Evolutionary conservation across 352 stramenopile species (phyloP).

Genomic region (Phytophthora cryptogea): DNA sequence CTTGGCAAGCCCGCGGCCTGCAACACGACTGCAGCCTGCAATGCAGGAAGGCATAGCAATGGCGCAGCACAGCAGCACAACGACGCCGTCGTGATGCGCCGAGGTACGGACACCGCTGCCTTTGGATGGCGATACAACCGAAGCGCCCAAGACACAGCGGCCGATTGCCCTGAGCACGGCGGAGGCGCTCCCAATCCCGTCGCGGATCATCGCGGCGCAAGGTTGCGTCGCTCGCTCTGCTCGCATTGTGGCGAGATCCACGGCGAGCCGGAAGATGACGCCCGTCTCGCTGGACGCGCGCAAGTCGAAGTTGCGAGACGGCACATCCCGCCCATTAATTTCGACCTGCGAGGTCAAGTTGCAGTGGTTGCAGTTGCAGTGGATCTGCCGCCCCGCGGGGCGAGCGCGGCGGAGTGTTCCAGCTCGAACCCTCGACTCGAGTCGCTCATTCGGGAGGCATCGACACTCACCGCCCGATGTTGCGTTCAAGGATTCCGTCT

Average conservation of each 20-base stretch:
- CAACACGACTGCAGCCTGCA: no score
- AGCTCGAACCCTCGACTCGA: not conserved
- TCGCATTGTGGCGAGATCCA: not conserved
- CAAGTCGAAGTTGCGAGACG: conserved; percentile 26
- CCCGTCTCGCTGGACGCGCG: conserved; percentile 27
- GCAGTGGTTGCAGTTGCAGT: conserved; percentile 8
- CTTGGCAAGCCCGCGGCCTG: not conserved
- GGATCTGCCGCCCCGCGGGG: not conserved
- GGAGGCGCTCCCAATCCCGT: conserved; percentile 9
- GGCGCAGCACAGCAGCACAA: not conserved
- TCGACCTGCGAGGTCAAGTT: not conserved
- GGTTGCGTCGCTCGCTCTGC: conserved; percentile 14
- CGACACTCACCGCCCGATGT: conserved; percentile 16
- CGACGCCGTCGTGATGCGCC: conserved; percentile 8
- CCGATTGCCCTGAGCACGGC: conserved; percentile 17
- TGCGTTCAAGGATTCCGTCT: conserved; percentile 19
- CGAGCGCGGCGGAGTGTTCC: not conserved
- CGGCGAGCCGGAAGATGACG: conserved; percentile 12
- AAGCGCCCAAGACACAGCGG: conserved; percentile 21
- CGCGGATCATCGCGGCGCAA: conserved; percentile 3
- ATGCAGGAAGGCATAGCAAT: not conserved
- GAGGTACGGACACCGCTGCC: conserved; percentile 18
- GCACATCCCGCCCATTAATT: conserved; percentile 11
- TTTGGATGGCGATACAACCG: conserved; percentile 31
- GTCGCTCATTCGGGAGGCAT: not conserved